A percentile compares a stretch with the other conserved stretches of the same genome.
Conservation (phyloP, 139 green algal genomes). For the Picochlorum sp. region DNA sequence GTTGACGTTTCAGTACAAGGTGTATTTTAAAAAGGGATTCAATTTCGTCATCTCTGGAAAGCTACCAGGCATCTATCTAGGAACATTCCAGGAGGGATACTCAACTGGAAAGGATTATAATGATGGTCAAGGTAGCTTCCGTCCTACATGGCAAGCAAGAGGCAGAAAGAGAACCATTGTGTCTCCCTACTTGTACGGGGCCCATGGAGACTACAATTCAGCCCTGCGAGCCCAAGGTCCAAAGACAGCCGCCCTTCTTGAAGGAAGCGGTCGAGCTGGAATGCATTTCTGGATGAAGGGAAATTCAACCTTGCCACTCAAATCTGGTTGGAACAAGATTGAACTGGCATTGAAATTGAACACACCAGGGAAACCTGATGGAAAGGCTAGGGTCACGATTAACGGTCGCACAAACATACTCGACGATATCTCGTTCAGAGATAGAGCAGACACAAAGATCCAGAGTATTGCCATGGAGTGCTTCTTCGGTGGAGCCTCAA, state of each 20-base stretch:
- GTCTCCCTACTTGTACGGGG: neutral
- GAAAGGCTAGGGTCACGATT: slow-evolving; percentile 5
- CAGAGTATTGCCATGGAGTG: neutral
- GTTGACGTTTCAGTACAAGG: slow-evolving; percentile 2
- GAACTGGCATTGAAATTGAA: slow-evolving; percentile 9
- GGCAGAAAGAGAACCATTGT: neutral
- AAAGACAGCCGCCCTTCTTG: neutral
- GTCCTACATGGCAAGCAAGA: neutral
- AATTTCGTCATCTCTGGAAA: slow-evolving; percentile 5
- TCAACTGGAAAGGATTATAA: slow-evolving; percentile 4
- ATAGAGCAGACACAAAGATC: slow-evolving; percentile 2
- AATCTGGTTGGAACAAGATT: slow-evolving; percentile 11
- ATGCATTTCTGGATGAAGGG: slow-evolving; percentile 5
- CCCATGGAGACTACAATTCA: neutral
- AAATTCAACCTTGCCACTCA: slow-evolving; percentile 3
- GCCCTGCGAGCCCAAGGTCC: neutral
- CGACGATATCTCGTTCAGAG: slow-evolving; percentile 7
- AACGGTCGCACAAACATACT: slow-evolving; percentile 11
- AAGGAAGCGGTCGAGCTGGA: neutral
- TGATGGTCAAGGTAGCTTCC: slow-evolving; percentile 4
- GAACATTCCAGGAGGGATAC: neutral
- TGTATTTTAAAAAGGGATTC: slow-evolving; percentile 2
- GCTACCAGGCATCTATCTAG: slow-evolving; percentile 1
- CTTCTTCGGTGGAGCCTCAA: slow-evolving; percentile 5
- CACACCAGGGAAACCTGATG: slow-evolving; percentile 2